Base-by-base conservation (phyloP, 2,329 filamentous ascomycete genomes). In the Epichloe baconii region DNA sequence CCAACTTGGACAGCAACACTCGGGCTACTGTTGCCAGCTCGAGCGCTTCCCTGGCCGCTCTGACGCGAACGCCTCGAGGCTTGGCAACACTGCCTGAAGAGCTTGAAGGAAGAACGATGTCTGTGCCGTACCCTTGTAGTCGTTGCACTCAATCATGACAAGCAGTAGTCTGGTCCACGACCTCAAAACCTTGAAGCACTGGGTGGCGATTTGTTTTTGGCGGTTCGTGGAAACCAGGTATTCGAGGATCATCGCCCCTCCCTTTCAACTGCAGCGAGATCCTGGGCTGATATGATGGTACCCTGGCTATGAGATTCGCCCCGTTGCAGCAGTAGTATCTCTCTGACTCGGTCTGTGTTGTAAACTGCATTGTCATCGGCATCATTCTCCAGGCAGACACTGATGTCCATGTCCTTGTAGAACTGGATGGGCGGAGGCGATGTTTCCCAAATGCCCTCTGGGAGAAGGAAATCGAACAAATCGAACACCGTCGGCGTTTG, bases 141-240 rank as follows among this genome's bases (percentile, higher is more conserved):
- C 85, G 57, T 88, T 88, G 52, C 80, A 83, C 59, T 89, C 85
- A 19, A 95, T 76, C 69, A 95, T 86, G 21, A 96, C 81, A 49
- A 89, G 80, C 45, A 95, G 70, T 34, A 97, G 75, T 59, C 90
- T 88, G 1, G 85, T 80, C 91, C 94, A 98, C 0, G 87, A 81
- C 60, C 77, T 81, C 3, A 97, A 75, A 2, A 91, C 83, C 44
- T 80, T 76, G 23, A 85, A 75, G 54, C 85, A 73, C 53, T 75
- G 74, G 19, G 70, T 69, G 31, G 63, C 67, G 44, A 88, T 73
- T 57, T 80, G 77, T 44, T 73, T 75, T 50, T 78, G 74, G 38
- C 80, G 76, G 63, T 89, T 88, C 45, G 76, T 73, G 44, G 80
- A 83, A 10, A 72, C 62, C 15, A 88, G 73, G 49, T 80, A 83